These are phyloP conservation scores for Tuber melanosporum DNA, from an alignment of 495 filamentous ascomycete genomes.

Conservation along the genomic window DNA sequence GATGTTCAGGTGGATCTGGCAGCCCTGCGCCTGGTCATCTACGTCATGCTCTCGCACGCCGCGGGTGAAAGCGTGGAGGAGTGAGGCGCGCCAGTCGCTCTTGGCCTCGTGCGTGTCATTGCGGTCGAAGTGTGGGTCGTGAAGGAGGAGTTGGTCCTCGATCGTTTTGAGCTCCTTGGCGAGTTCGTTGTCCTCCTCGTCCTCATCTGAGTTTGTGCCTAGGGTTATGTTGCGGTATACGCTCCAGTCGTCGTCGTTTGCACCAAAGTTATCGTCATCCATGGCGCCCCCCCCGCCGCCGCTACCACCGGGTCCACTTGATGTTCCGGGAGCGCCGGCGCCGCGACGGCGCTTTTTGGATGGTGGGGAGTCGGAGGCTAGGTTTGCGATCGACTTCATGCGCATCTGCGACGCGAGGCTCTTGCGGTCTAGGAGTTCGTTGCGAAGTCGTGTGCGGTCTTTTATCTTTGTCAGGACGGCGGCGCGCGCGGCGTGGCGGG, in stretches of 20 bases:
- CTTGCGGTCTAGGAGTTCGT: constrained; percentile 90
- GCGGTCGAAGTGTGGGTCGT: constrained; percentile 83
- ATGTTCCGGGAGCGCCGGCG: constrained; percentile 33
- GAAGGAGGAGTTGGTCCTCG: constrained; percentile 75
- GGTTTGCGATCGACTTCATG: constrained; percentile 96
- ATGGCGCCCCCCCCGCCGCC: constrained; percentile 15
- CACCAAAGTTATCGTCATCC: constrained; percentile 88
- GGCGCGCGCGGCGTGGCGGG: constrained; percentile 67
- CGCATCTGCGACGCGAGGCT: constrained; percentile 90
- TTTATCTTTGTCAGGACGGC: constrained; percentile 76
- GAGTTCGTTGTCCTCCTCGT: constrained; percentile 75
- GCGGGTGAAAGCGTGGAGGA: constrained; percentile 80
- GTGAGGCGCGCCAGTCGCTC: constrained; percentile 83
- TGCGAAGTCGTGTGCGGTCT: constrained; percentile 83
- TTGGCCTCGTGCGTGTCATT: constrained; percentile 86
- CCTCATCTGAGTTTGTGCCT: constrained; percentile 59
- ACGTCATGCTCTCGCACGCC: constrained; percentile 81
- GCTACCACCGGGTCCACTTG: constrained; percentile 14
- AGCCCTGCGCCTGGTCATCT: constrained; percentile 67
- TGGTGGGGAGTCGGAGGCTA: constrained; percentile 78
- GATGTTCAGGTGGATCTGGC: constrained; percentile 92
- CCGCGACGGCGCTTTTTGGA: constrained; percentile 69
- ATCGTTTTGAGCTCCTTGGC: constrained; percentile 61
- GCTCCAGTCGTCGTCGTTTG: constrained; percentile 95
- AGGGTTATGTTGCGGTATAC: constrained; percentile 87